Evolutionary conservation across 192 early-diverging fungal species (phyloP).

Genomic region (Coemansia sp.): DNA sequence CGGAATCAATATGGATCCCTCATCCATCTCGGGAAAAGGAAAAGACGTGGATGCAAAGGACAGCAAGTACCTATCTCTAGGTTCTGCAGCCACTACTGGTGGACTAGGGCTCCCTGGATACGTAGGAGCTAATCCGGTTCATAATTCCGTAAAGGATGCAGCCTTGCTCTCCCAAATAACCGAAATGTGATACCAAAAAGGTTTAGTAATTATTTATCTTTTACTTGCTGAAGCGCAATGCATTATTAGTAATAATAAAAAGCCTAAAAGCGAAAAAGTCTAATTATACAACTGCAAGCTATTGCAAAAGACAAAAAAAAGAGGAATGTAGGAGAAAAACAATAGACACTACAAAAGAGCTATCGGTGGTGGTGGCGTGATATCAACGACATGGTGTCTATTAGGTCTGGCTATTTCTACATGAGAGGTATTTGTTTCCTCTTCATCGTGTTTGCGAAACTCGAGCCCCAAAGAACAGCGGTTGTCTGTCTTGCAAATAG

Average conservation of each 20-base stretch:
- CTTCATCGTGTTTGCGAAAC: constrained; percentile 8
- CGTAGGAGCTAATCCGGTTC: constrained; percentile 20
- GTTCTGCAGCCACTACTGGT: constrained; percentile 16
- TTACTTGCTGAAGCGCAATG: too few species aligned
- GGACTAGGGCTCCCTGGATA: constrained; percentile 6
- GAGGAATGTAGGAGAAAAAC: background rate
- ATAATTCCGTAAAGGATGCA: constrained; percentile 29
- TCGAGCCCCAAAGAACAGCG: constrained; percentile 33
- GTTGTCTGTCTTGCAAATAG: constrained; percentile 44
- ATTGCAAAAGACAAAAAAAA: background rate
- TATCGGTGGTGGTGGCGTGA: constrained; percentile 16
- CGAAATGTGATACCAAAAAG: constrained; percentile 36
- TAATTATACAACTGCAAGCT: background rate
- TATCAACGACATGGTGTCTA: constrained; percentile 17
- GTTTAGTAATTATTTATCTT: background rate
- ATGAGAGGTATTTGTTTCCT: too few species aligned
- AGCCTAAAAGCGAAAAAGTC: too few species aligned
- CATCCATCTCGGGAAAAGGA: background rate
- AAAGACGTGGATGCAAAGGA: constrained; percentile 11
- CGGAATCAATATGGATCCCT: constrained; percentile 15
- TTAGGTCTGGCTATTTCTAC: background rate
- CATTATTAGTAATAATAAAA: background rate
- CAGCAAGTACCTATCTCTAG: constrained; percentile 9
- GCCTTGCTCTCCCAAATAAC: constrained; percentile 31
- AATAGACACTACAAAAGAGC: background rate